Percentiles rank a stretch among this genome's conserved stretches.
These are phyloP conservation scores for Scedosporium minutisporum DNA, from an alignment of 2,329 filamentous ascomycete species.

Conservation along the genomic window DNA sequence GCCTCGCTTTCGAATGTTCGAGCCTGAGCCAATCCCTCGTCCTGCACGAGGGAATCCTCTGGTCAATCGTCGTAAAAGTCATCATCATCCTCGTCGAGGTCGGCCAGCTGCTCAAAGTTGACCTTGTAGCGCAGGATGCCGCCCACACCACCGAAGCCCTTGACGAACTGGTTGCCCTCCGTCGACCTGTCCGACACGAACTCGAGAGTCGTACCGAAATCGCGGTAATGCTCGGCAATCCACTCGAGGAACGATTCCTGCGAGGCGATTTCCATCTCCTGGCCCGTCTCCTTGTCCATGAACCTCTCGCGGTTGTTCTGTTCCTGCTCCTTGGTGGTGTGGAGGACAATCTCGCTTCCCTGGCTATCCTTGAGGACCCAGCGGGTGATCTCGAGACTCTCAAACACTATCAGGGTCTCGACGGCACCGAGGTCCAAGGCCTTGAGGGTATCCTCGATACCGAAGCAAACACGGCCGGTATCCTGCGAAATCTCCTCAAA, in stretches of 20 bases:
- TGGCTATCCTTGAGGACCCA: conserved; percentile 77
- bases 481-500: conserved; percentile 99
- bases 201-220: conserved; percentile 90
- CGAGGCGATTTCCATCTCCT: conserved; percentile 91
- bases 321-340: conserved; percentile 66
- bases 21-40: conserved; percentile 75
- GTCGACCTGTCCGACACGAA: conserved; percentile 97
- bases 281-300: conserved; percentile 88
- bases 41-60: conserved; percentile 72
- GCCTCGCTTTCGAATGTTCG: conserved; percentile 26
- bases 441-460: conserved; percentile 95
- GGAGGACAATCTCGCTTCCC: conserved; percentile 64
- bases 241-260: conserved; percentile 96
- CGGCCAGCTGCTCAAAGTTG: conserved; percentile 98
- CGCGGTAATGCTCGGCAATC: conserved; percentile 97
- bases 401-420: conserved; percentile 90
- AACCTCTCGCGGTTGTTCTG: conserved; percentile 72
- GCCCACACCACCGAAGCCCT: conserved; percentile 97
- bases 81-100: conserved; percentile 83
- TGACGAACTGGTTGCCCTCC: conserved; percentile 99
- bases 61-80: conserved; percentile 95
- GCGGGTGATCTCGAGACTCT: conserved; percentile 91
- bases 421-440: conserved; percentile 91
- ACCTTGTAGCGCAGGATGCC: conserved; percentile 98
- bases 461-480: conserved; percentile 93